phyloP scores from a whole-genome alignment of 768 basidiomycete species.

The Tulasnella sp. region DNA sequence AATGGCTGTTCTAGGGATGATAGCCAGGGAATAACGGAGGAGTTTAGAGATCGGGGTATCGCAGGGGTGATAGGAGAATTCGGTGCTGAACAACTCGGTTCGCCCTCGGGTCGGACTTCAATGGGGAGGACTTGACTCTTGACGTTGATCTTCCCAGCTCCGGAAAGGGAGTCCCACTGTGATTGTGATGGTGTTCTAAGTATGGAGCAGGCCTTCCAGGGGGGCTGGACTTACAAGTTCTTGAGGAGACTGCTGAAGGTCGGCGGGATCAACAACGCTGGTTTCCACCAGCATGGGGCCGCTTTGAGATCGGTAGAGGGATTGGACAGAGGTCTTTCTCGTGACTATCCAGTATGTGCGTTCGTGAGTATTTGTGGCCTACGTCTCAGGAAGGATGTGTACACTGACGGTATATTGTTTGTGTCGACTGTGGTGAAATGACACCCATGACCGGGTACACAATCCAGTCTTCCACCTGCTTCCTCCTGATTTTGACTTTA shows the following conservation, averaged over 20 bases:
- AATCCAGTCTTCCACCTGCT: constrained; percentile 4
- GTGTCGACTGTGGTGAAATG: neutral
- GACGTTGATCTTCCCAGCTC: neutral
- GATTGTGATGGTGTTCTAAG: neutral
- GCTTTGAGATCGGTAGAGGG: neutral
- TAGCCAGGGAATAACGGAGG: neutral
- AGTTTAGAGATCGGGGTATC: neutral
- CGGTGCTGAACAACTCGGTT: neutral
- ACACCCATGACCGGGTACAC: constrained; percentile 3
- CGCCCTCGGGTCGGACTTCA: neutral
- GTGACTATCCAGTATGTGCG: neutral
- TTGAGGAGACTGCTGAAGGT: neutral
- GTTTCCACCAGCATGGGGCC: constrained; percentile 10
- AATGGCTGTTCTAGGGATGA: neutral
- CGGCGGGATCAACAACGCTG: neutral
- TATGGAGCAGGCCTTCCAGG: neutral
- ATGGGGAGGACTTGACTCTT: neutral
- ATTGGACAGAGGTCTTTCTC: neutral
- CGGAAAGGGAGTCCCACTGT: neutral
- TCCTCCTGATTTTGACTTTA: neutral
- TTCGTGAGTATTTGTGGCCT: neutral
- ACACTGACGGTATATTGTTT: neutral
- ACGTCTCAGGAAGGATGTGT: neutral
- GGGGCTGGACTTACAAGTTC: neutral
- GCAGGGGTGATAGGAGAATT: neutral